Base-by-base conservation (phyloP, 108 stramenopile species). In the Aurantiochytrium sp. region DNA sequence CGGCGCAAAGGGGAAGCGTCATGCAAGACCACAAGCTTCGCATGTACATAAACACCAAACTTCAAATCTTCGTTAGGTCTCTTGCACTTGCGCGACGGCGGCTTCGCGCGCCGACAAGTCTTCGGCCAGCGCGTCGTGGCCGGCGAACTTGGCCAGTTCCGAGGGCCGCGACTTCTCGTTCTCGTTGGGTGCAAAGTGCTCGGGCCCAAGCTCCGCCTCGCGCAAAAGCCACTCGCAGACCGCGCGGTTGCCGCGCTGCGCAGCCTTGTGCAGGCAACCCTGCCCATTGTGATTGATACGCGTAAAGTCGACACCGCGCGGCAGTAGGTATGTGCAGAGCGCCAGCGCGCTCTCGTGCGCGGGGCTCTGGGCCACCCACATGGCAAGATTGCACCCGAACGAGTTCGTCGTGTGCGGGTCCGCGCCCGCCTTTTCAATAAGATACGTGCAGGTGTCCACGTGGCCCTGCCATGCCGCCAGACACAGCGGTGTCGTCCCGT, bases 181-280 rank as follows among this genome's bases (percentile, higher is more conserved):
- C 30, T 41, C 73, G 45, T 81, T 81, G 39, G 73, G 73, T 19
- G 73, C 73, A 2, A 81, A 81, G 24, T 81, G 73, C 45, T 81
- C 73, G 10, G 73, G 42, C 73, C 73, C 73, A n/a, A 81, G 73
- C 36, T 42, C 27, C 12, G 45, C 45, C n/a, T 48, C 19, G 6
- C 30, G n/a, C 39, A 81, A 24, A 48, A 81, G 73, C 73, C 73
- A 81, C 73, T 81, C 45, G 39, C 73, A 81, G 45, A 81, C 73
- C 0, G 39, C 42, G 10, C 39, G 39, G 39, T 81, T 81, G 39
- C 73, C 73, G 12, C 73, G 73, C 73, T 81, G 73, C 39, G 73
- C 73, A 6, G 73, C 73, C 45, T 81, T 81, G 45, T 81, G 73
- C 45, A 81, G 24, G 1, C 73, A 81, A 6, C 73, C 73, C 45